These are phyloP conservation scores for Nigrospora sphaerica DNA, from an alignment of 2,329 filamentous ascomycete species.

Conservation along the genomic window DNA sequence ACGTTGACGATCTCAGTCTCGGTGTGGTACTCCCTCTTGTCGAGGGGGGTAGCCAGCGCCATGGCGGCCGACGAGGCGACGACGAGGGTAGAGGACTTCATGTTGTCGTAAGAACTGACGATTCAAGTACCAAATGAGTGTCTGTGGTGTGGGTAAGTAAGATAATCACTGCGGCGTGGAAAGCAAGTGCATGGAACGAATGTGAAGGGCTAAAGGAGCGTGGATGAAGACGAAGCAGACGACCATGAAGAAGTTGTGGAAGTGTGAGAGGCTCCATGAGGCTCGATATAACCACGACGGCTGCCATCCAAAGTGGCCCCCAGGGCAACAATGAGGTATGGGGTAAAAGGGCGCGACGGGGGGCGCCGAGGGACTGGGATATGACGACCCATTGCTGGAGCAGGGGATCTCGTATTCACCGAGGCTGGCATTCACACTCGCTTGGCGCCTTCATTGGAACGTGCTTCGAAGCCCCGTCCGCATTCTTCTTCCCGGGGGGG, in stretches of 20 bases:
- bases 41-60: constrained; percentile 23
- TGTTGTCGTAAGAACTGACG: constrained; percentile 17
- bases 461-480: not conserved
- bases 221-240: not conserved
- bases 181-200: not conserved
- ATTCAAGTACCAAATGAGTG: not conserved
- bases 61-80: constrained; percentile 23
- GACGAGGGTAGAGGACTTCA: constrained; percentile 31
- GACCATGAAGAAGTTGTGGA: no score
- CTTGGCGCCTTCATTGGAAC: not conserved
- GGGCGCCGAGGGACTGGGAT: not conserved
- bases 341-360: not conserved
- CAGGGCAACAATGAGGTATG: not conserved
- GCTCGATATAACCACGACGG: no score
- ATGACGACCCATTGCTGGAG: not conserved
- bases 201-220: not conserved
- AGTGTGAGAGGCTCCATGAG: no score
- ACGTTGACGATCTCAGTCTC: constrained; percentile 24
- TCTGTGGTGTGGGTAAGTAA: not conserved
- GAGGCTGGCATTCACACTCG: no score
- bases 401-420: not conserved
- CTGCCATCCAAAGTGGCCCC: no score
- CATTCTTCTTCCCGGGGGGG: no score
- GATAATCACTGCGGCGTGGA: not conserved
- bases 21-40: constrained; percentile 17